Percentiles rank a stretch among this genome's conserved stretches.
phyloP scores from a whole-genome alignment of 2,329 filamentous ascomycete species.

The Diaporthe australafricana region DNA sequence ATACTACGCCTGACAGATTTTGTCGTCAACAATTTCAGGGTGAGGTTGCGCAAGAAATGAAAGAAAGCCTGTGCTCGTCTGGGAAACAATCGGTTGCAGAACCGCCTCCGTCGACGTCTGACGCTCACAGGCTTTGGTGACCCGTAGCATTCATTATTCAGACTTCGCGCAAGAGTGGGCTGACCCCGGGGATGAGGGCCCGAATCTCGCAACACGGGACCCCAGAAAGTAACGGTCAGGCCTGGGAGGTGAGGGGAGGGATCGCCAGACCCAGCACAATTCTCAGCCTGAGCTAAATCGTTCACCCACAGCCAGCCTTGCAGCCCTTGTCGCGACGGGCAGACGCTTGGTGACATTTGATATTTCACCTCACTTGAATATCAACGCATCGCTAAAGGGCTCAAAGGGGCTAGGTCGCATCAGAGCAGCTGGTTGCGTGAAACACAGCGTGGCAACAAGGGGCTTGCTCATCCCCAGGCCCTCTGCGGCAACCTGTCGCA shows the following conservation, averaged over 20 bases:
- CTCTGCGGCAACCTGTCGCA: slow-evolving; percentile 3
- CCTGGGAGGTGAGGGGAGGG: neutral
- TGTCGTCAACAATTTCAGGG: slow-evolving; percentile 4
- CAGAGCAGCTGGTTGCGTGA: slow-evolving; percentile 25
- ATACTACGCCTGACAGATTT: slow-evolving; percentile 1
- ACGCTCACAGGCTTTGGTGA: slow-evolving; percentile 4
- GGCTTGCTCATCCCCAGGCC: neutral
- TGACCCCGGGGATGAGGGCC: slow-evolving; percentile 14
- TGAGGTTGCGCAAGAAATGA: slow-evolving; percentile 21
- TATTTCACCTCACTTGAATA: slow-evolving; percentile 23
- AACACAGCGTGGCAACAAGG: slow-evolving; percentile 37
- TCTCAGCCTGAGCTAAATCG: slow-evolving; percentile 37
- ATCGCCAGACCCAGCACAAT: slow-evolving; percentile 34
- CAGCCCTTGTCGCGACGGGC: slow-evolving; percentile 14
- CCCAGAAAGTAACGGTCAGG: slow-evolving; percentile 13
- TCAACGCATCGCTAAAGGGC: neutral
- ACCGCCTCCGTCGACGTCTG: neutral
- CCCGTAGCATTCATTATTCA: slow-evolving; percentile 18
- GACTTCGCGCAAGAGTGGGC: neutral
- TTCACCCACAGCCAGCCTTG: slow-evolving; percentile 16
- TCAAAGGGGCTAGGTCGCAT: slow-evolving; percentile 9
- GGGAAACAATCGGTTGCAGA: slow-evolving; percentile 9
- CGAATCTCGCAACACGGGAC: slow-evolving; percentile 24
- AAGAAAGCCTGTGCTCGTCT: slow-evolving; percentile 1
- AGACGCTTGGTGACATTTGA: too few relatives aligned